Conservation (phyloP, 2,329 filamentous ascomycete species). For the Botrytis fragariae region DNA sequence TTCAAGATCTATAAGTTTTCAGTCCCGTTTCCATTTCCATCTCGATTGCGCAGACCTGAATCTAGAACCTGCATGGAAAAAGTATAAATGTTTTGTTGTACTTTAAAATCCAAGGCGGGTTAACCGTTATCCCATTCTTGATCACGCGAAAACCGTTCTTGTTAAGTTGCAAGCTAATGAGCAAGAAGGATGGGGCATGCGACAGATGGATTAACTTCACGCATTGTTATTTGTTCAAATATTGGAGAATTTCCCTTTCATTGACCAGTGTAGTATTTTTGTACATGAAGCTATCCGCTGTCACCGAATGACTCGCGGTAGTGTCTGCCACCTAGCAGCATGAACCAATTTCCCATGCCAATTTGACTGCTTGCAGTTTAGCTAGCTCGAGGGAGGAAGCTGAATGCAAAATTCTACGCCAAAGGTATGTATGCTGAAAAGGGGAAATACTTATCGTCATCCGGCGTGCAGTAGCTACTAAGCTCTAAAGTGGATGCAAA, state of each 20-base stretch:
- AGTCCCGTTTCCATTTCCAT: slow-evolving; percentile 10
- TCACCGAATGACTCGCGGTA: slow-evolving; percentile 17
- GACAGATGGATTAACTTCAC: slow-evolving; percentile 5
- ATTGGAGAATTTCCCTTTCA: not conserved
- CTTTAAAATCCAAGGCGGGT: not conserved
- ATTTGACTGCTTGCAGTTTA: not conserved
- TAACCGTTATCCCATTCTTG: slow-evolving; percentile 17
- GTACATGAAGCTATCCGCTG: slow-evolving; percentile 19
- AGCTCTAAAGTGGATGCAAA: slow-evolving; percentile 22
- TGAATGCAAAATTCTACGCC: not conserved
- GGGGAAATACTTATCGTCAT: slow-evolving; percentile 13
- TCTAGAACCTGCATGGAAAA: slow-evolving; percentile 19
- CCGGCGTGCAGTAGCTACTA: slow-evolving; percentile 20
- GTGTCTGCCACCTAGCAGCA: slow-evolving; percentile 18
- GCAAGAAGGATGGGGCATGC: slow-evolving; percentile 5
- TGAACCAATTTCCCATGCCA: slow-evolving; percentile 6
- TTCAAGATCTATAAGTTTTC: slow-evolving; percentile 3
- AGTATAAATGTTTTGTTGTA: slow-evolving; percentile 1
- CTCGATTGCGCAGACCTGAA: slow-evolving; percentile 2
- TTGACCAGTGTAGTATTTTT: slow-evolving; percentile 15
- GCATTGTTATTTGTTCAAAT: slow-evolving; percentile 7
- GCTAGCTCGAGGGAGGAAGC: slow-evolving; percentile 6
- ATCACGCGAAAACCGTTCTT: slow-evolving; percentile 16
- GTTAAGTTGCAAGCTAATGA: not conserved
- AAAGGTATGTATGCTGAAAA: slow-evolving; percentile 6